Evolutionary conservation across 805 yeast genomes (phyloP), one percentile per base, ranked within the genome.

Genomic region (Candida coquimbonensis): DNA sequence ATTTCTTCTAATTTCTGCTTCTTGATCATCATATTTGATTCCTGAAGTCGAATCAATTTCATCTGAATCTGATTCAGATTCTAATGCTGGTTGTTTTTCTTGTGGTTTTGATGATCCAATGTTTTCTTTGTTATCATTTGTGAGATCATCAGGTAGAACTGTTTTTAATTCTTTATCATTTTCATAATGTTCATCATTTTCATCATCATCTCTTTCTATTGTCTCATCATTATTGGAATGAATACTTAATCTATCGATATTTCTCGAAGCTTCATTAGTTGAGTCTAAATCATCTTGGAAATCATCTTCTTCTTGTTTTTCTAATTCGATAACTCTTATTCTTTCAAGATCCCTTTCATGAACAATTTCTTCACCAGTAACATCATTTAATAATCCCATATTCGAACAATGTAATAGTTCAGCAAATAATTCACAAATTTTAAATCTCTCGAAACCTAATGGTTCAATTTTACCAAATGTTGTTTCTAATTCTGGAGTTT

Each of bases 391-490:
- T 17, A 89, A 72, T 0, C 84, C 87, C 98, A 93, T 93, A 66
- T 93, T 93, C n/a, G 96, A 88, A 61, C 99, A 93, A 65, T 93
- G 99, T 46, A 93, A 72, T 36, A 93, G 72, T 59, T 93, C 99
- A 0, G 99, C 99, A 41, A 93, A 79, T 43, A 93, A 69, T 65
- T 93, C 99, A 49, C 96, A 82, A 24, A 93, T 77, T 59, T 89
- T 87, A 66, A 93, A 90, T 52, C 90, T 74, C 56, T 90, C 95
- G 62, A 91, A 87, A 0, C 99, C 99, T 21, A 93, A 67, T 2
- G 93, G 89, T 56, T 80, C 82, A 54, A 77, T 74, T 27, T 65
- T 64, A 17, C 88, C 87, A 53, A 84, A 73, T 35, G 89, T 84
- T 32, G 87, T 85, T 43, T 68, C 69, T 49, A 79, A 60, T 21